Conservation (phyloP, 1,139 yeast species). For the Debaryomyces coudertii region DNA sequence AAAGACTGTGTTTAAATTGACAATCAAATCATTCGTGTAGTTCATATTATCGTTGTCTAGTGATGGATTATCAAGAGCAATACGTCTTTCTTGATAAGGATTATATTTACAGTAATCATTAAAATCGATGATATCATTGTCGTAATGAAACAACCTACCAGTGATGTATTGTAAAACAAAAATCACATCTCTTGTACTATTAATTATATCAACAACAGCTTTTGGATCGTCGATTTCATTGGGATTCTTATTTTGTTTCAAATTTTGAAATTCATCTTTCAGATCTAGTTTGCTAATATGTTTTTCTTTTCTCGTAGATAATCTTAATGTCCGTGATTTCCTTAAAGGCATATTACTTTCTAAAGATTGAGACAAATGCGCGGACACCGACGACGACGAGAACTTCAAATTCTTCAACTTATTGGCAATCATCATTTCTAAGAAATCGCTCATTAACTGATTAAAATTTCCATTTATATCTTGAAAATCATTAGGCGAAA, state of each 20-base stretch:
- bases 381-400: conserved; percentile 12
- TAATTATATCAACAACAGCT: conserved; percentile 45
- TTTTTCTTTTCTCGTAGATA: conserved; percentile 33
- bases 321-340: conserved; percentile 38
- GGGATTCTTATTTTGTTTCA: conserved; percentile 14
- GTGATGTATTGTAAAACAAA: conserved; percentile 65
- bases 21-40: conserved; percentile 56
- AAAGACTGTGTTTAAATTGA: conserved; percentile 57
- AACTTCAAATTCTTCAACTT: conserved; percentile 27
- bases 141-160: conserved; percentile 66
- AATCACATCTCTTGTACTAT: conserved; percentile 40
- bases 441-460: conserved; percentile 28
- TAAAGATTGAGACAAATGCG: conserved; percentile 16
- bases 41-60: conserved; percentile 29
- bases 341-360: conserved; percentile 24
- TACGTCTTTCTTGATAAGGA: conserved; percentile 42
- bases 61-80: conserved; percentile 28
- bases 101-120: conserved; percentile 46
- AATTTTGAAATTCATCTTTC: conserved; percentile 3
- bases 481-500: conserved; percentile 39
- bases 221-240: conserved; percentile 42
- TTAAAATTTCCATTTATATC: conserved; percentile 36
- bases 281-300: conserved; percentile 20
- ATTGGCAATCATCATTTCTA: conserved; percentile 30
- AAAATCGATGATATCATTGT: conserved; percentile 52